Conservation (phyloP, 2,329 filamentous ascomycete genomes). For the Phialophora verrucosa region DNA sequence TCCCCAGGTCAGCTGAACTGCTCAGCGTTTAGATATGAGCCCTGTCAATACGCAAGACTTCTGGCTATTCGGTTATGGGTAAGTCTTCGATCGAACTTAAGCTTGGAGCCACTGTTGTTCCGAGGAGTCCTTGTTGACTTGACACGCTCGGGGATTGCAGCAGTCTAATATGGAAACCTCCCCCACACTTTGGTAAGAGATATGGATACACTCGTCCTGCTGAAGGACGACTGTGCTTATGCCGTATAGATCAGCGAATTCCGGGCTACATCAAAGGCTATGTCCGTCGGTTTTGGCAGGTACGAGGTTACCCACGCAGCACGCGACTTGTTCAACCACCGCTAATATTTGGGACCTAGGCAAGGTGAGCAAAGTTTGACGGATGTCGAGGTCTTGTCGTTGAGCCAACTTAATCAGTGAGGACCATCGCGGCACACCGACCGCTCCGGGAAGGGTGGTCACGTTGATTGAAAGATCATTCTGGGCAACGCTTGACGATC, state of each 20-base stretch:
- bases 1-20: constrained; percentile 7
- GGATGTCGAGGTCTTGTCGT: constrained; percentile 16
- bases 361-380: constrained; percentile 34
- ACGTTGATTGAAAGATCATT: constrained; percentile 85
- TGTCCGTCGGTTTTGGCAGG: constrained; percentile 97
- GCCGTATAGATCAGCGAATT: constrained; percentile 72
- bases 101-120: background rate
- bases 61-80: constrained; percentile 99
- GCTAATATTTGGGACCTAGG: constrained; percentile 32
- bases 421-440: constrained; percentile 91
- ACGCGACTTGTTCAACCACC: background rate
- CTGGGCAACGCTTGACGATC: constrained; percentile 76
- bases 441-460: constrained; percentile 85
- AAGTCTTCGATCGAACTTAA: constrained; percentile 34
- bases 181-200: constrained; percentile 83
- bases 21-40: constrained; percentile 15
- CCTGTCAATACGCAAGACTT: constrained; percentile 65
- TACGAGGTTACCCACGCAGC: constrained; percentile 54
- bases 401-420: constrained; percentile 62
- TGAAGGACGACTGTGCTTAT: constrained; percentile 16
- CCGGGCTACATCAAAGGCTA: constrained; percentile 93
- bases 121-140: constrained; percentile 23
- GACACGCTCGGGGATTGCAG: constrained; percentile 51
- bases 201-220: background rate
- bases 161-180: constrained; percentile 97